Percentiles rank a stretch among this genome's conserved stretches.
Conservation (phyloP, 805 yeast species). For the Lachancea waltii region DNA sequence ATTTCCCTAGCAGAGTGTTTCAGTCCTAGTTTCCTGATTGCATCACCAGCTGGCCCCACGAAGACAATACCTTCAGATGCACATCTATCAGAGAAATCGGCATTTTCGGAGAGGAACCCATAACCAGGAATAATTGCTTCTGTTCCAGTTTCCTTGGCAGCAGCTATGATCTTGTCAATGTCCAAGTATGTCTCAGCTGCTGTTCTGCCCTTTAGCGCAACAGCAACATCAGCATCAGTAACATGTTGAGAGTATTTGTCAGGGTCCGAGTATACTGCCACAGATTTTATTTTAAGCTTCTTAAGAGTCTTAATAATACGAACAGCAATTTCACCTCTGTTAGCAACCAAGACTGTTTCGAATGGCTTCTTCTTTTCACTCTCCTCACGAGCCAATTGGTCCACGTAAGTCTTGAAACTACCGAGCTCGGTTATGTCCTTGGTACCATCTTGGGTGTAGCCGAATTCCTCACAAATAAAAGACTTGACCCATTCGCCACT, state of each 20-base stretch:
- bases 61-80: conserved; percentile 76
- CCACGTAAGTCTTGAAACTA: conserved; percentile 70
- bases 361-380: conserved; percentile 51
- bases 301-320: conserved; percentile 85
- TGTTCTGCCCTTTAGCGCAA: conserved; percentile 70
- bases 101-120: conserved; percentile 93
- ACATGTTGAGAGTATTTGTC: conserved; percentile 89
- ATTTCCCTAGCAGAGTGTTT: conserved; percentile 96
- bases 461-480: conserved; percentile 88
- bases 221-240: conserved; percentile 69
- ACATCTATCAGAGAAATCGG: conserved; percentile 89
- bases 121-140: conserved; percentile 98
- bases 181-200: conserved; percentile 90
- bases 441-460: conserved; percentile 67
- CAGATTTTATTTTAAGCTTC: conserved; percentile 66
- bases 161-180: conserved; percentile 76
- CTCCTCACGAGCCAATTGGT: conserved; percentile 16
- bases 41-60: conserved; percentile 95
- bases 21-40: conserved; percentile 83
- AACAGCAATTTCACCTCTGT: conserved; percentile 97
- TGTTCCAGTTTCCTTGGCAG: conserved; percentile 77
- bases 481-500: conserved; percentile 85
- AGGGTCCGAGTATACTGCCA: conserved; percentile 86
- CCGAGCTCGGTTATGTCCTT: conserved; percentile 80
- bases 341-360: conserved; percentile 83